A percentile compares a stretch with the other conserved stretches of the same genome.
phyloP scores from a whole-genome alignment of 2,329 filamentous ascomycete species.

The Trichoderma sp. region DNA sequence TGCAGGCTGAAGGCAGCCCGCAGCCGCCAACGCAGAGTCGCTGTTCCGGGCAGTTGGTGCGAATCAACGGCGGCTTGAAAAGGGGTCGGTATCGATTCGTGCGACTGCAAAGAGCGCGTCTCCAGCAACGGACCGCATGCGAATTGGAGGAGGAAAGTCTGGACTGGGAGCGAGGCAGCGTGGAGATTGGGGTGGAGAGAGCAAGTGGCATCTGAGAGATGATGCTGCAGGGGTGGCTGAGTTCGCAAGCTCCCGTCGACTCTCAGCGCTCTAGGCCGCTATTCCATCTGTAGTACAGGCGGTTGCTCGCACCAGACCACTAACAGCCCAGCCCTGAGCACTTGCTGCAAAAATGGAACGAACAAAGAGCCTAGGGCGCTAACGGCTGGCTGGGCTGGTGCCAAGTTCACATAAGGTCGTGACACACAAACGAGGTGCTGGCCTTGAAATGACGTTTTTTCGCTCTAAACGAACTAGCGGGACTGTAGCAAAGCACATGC shows the following conservation, averaged over 20 bases:
- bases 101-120: not conserved
- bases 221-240: conserved; percentile 17
- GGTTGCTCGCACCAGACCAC: not conserved
- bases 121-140: conserved; percentile 14
- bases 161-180: not conserved
- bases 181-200: conserved; percentile 24
- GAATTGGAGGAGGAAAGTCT: conserved; percentile 15
- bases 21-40: conserved; percentile 6
- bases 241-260: not conserved
- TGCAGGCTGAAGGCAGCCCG: conserved; percentile 20
- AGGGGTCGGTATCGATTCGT: not conserved
- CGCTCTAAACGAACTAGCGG: conserved; percentile 3
- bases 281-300: not conserved
- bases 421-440: not conserved
- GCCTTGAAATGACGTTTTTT: conserved; percentile 15
- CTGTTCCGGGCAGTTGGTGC: not conserved
- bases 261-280: not conserved
- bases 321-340: not conserved
- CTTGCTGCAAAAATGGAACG: too few relatives aligned
- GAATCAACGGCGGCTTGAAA: not conserved
- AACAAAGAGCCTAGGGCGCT: conserved; percentile 3
- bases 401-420: not conserved
- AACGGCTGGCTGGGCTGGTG: not conserved
- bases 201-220: conserved; percentile 21
- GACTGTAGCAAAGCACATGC: not conserved